Evolutionary conservation across 352 stramenopile genomes (phyloP), one percentile per base, ranked within the genome.

Genomic region (Aphanomyces invadans): DNA sequence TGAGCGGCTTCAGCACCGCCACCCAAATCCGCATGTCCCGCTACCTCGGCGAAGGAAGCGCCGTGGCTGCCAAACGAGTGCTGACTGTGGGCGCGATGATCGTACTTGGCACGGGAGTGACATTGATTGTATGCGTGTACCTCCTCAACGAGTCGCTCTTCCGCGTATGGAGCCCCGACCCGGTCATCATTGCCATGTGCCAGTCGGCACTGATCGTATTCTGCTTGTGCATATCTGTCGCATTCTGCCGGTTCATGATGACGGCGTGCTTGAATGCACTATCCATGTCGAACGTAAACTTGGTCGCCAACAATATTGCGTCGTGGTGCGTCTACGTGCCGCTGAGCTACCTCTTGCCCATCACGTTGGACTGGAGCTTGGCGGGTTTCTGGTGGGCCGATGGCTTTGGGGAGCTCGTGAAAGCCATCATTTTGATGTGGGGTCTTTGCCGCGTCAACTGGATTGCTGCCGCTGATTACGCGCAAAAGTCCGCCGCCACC

Each of bases 21-120:
- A 81, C 75, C 29, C 75, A 81, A 51, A 81, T 81, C 44, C 73
- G 73, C 68, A 81, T 81, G 75, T 76, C 73, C 19, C 73, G 75
- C 1, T 77, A 81, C 65, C 48, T 81, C 2, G 73, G 75, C 59
- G 73, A 76, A n/a, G 75, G 75, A 59, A 77, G 70, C 39, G 73
- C 75, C 19, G 68, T 62, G 5, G 75, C 71, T 2, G 73, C 75
- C 33, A 75, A 81, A 70, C 75, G 75, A 12, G 73, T 81, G 53
- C 52, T 81, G 3, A 78, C 72, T 53, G 55, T 81, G 1, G 75
- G 75, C 38, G 69, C 54, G 23, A 70, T 46, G 12, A 81, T 79
- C 44, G 73, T 78, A 1, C 48, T 74, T 23, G 63, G 56, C 9
- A 71, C 69, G 19, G 73, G 72, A 21, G 39, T 79, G 12, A 49